Percentiles rank a stretch among this genome's conserved stretches.
phyloP scores from a whole-genome alignment of 257 asterid genomes.

The Agastache rugosa region DNA sequence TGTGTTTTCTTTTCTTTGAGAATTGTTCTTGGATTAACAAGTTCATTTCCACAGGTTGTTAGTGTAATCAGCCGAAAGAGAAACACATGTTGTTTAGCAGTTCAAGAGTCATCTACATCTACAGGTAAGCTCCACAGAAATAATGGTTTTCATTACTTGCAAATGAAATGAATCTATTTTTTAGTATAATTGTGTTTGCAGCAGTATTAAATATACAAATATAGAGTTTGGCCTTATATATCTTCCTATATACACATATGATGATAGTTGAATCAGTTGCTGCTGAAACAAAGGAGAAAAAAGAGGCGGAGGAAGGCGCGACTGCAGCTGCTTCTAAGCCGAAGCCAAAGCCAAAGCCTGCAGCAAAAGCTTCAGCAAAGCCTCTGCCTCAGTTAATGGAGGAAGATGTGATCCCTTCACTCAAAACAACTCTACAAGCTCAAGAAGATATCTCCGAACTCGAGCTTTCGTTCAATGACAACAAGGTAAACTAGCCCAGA shows the following conservation, averaged over 20 bases:
- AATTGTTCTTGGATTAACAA: background rate
- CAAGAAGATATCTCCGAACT: slow-evolving; percentile 64
- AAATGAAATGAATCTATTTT: background rate
- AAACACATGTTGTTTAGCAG: slow-evolving; percentile 44
- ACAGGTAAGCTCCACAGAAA: slow-evolving; percentile 35
- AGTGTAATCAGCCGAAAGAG: slow-evolving; percentile 33
- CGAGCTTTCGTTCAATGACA: slow-evolving; percentile 57
- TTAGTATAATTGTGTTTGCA: background rate
- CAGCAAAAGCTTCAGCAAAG: slow-evolving; percentile 73
- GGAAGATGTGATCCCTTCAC: slow-evolving; percentile 82
- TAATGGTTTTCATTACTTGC: background rate
- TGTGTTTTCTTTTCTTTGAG: background rate
- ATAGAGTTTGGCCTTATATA: background rate
- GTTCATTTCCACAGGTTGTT: slow-evolving; percentile 30
- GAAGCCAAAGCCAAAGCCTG: slow-evolving; percentile 57
- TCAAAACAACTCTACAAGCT: slow-evolving; percentile 58
- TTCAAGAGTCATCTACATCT: slow-evolving; percentile 52
- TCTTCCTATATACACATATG: slow-evolving; percentile 20
- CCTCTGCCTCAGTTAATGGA: slow-evolving; percentile 77
- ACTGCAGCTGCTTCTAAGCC: slow-evolving; percentile 41
- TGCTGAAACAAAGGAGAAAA: slow-evolving; percentile 66
- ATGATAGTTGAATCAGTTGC: slow-evolving; percentile 58
- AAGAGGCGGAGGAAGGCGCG: slow-evolving; percentile 41
- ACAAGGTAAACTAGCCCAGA: slow-evolving; percentile 48
- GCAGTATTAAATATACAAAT: background rate